Conservation (phyloP, 75 land plant species). For the Larix kaempferi region DNA sequence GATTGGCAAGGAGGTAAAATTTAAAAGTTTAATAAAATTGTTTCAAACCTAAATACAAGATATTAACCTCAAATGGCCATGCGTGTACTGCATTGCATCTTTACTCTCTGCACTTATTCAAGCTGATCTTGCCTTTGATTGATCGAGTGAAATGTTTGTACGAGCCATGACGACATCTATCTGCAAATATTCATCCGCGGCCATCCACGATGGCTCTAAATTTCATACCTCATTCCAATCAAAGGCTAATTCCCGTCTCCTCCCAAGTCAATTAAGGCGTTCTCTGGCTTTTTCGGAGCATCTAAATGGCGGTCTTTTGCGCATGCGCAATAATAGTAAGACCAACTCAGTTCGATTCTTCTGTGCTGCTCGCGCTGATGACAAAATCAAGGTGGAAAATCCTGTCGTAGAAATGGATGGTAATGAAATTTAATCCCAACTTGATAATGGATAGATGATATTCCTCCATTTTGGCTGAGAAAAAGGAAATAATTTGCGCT, state of each 20-base stretch:
- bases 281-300: neutral
- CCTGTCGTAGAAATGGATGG: conserved; percentile 23
- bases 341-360: neutral
- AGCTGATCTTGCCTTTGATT: too few relatives aligned
- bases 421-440: neutral
- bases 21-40: too few relatives aligned
- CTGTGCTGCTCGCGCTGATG: neutral
- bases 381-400: conserved; percentile 24
- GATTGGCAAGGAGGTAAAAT: too few relatives aligned
- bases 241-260: neutral
- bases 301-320: neutral
- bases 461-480: neutral
- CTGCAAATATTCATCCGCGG: neutral
- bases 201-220: too few relatives aligned
- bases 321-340: neutral
- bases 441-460: too few relatives aligned
- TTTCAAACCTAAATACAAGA: too few relatives aligned
- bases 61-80: too few relatives aligned
- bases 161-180: conserved; percentile 4
- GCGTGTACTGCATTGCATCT: too few relatives aligned
- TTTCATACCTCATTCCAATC: neutral
- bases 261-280: neutral
- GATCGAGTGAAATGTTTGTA: neutral
- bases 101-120: too few relatives aligned
- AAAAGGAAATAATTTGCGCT: neutral